Conservation (phyloP, 2,329 filamentous ascomycete genomes). For the Colletotrichum sp. region DNA sequence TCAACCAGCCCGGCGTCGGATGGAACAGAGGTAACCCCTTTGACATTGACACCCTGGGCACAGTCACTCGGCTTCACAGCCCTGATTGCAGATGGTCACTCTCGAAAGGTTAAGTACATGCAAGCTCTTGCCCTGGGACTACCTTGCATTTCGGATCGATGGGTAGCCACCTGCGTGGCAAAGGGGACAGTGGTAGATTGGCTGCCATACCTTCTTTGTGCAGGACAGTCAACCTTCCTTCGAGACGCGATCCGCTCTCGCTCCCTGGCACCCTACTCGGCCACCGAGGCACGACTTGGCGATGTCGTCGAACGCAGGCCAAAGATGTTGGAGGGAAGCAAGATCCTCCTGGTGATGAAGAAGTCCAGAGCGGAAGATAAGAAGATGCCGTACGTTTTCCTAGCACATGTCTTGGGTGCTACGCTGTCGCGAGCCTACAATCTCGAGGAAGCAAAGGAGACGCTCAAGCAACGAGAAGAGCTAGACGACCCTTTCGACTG, state of each 20-base stretch:
- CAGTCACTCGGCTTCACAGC: slow-evolving; percentile 76
- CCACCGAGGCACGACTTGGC: slow-evolving; percentile 57
- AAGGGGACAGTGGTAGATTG: slow-evolving; percentile 71
- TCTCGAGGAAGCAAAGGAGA: slow-evolving; percentile 66
- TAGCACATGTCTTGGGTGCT: slow-evolving; percentile 80
- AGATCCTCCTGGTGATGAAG: slow-evolving; percentile 74
- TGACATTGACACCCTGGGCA: slow-evolving; percentile 61
- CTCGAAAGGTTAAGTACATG: slow-evolving; percentile 89
- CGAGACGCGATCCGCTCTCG: slow-evolving; percentile 80
- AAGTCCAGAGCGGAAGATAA: slow-evolving; percentile 67
- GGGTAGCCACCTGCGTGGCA: slow-evolving; percentile 76
- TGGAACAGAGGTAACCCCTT: slow-evolving; percentile 27
- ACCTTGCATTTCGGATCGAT: slow-evolving; percentile 82
- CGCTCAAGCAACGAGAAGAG: slow-evolving; percentile 57
- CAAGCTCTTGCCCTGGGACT: slow-evolving; percentile 90
- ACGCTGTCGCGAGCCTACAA: slow-evolving; percentile 70
- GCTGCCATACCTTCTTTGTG: slow-evolving; percentile 82
- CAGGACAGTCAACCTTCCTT: slow-evolving; percentile 79
- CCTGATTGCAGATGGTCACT: slow-evolving; percentile 84
- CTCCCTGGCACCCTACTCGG: slow-evolving; percentile 65
- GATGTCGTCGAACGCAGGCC: slow-evolving; percentile 65
- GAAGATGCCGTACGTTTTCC: slow-evolving; percentile 77
- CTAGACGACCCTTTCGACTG: slow-evolving; percentile 67
- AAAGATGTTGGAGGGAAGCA: slow-evolving; percentile 66
- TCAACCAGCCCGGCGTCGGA: slow-evolving; percentile 32